Evolutionary conservation across 1,284 basidiomycete genomes (phyloP), one percentile per base, ranked within the genome.

Genomic region (Fereydounia khargensis): DNA sequence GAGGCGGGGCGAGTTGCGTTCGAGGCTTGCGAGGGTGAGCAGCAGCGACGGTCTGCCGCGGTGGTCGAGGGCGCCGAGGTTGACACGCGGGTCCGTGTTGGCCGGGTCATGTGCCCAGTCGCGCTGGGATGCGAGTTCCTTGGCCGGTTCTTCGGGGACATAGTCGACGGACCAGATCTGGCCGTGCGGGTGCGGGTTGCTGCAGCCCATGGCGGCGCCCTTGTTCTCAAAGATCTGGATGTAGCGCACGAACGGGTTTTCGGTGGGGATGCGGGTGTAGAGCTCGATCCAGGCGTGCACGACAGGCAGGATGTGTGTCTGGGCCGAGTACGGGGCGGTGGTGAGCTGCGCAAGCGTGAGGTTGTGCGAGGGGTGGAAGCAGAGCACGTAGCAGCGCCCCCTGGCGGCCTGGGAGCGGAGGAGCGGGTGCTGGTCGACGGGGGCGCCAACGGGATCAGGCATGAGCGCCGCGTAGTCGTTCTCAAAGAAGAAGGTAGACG

Each of bases 151-250:
- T 33, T 64, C 54, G 1, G 73, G 73, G 7, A 75, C 49, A 37
- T 69, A 69, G 37, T 70, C 71, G 13, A 75, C 39, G 22, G 86
- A 87, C 89, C 91, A 94, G 13, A 87, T 84, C 78, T 96, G 92
- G 11, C 91, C 89, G 74, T 96, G 92, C 0, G 92, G 91, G 71
- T 96, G 92, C 17, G 91, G 90, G 69, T 95, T 96, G 9, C 88
- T 91, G 71, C 90, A 94, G 7, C 92, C 92, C 92, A 96, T 95
- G 79, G 91, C 91, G 2, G 85, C 79, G 6, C 91, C 92, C 77
- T 94, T 94, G 78, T 95, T 96, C 86, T 95, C 78, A 39, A 79
- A 79, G 45, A 76, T 71, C 50, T 76, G 74, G 19, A 76, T 63
- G 41, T 76, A 76, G 39, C 52, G 45, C 30, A 76, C 62, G 30